A percentile compares a stretch with the other conserved stretches of the same genome.
Conservation (phyloP, 352 stramenopile species). For the Phytophthora pistaciae region DNA sequence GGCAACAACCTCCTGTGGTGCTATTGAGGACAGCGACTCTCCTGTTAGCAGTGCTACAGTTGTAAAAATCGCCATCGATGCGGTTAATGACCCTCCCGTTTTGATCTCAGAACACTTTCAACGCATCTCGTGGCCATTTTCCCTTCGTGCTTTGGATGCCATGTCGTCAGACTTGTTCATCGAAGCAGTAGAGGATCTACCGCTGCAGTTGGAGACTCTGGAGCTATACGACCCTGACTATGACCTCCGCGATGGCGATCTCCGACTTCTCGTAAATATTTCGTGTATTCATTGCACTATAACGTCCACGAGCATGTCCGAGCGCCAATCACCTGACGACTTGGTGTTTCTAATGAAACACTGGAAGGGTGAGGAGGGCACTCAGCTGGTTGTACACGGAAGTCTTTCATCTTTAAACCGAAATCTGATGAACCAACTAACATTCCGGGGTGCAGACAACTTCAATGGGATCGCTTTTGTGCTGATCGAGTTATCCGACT, state of each 20-base stretch:
- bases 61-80: conserved; percentile 28
- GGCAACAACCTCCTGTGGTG: conserved; percentile 17
- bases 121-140: conserved; percentile 7
- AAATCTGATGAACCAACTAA: conserved; percentile 44
- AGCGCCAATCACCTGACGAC: conserved; percentile 15
- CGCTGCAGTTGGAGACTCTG: conserved; percentile 30
- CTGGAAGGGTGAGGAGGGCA: conserved; percentile 17
- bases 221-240: conserved; percentile 40
- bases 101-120: conserved; percentile 46
- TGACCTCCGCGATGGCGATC: conserved; percentile 9
- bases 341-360: conserved; percentile 17
- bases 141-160: conserved; percentile 8
- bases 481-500: conserved; percentile 50
- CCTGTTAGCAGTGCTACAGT: conserved; percentile 16
- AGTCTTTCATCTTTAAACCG: conserved; percentile 42
- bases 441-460: conserved; percentile 39
- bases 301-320: conserved; percentile 7
- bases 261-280: conserved; percentile 47
- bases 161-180: conserved; percentile 15
- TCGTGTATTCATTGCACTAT: conserved; percentile 52
- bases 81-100: conserved; percentile 46
- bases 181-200: conserved; percentile 50
- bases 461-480: conserved; percentile 51
- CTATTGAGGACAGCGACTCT: neutral
- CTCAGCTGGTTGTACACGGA: conserved; percentile 38